Evolutionary conservation across 345 rosid genomes (phyloP), one percentile per base, ranked within the genome.

Genomic region (Gossypium ekmanianum): DNA sequence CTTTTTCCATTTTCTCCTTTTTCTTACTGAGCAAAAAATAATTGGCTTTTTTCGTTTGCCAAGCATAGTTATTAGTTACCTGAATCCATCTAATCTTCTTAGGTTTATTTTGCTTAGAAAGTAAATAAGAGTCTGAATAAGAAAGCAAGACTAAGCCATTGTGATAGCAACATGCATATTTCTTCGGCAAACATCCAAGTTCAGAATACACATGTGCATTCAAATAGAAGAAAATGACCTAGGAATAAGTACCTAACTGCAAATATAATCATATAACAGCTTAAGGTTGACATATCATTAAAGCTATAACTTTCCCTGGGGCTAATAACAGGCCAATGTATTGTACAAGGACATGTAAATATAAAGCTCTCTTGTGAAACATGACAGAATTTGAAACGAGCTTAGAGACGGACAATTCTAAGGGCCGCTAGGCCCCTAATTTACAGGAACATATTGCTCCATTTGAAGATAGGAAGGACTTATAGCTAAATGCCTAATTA

Each of bases 401-500:
- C 13, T 9, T 57, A 17, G 56, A 26, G 16, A 27, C 2, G 0
- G 16, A 26, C 43, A 68, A 50, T 26, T 10, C 27, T 69, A 26
- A 50, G 7, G 59, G 45, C 17, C 20, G 27, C 14, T 17, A 69
- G 17, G 29, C 26, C 27, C 47, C 47, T 27, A 50, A 69, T 50
- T 51, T 50, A 69, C 44, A 14, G 8, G 58, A 14, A 26, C 26
- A 48, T 48, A 50, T 3, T 14, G 43, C 5, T 50, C 34, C 22
- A 4, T 48, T 68, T 16, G 43, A 48, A 68, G 34, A 20, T 47
- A 68, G 20, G 72, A 9, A 47, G 34, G 57, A 47, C 18, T 44
- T 13, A 48, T 68, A 12, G 71, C 71, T 26, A 41, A 48, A 68
- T 68, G 71, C 20, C 34, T 68, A 22, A 5, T 68, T 45, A 47